Percentiles rank a stretch among this genome's conserved stretches.
Evolutionary conservation across 768 basidiomycete species (phyloP).

Genomic region (Candolleomyces eurysporus): DNA sequence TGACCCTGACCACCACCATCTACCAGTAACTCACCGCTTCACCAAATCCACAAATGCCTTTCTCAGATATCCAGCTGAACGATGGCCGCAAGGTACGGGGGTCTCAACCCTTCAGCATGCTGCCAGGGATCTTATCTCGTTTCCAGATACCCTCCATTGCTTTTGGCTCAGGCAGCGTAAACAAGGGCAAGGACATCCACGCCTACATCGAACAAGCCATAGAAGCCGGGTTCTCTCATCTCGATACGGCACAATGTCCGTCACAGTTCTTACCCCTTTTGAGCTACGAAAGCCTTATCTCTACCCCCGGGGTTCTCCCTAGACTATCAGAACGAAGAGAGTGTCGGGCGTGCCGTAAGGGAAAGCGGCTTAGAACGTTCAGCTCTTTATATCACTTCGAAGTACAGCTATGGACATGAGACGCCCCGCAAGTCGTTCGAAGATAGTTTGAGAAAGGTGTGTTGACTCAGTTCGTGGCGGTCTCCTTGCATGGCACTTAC

Average conservation of each 20-base stretch:
- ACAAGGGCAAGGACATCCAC: constrained; percentile 47
- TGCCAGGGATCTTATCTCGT: neutral
- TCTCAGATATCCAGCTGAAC: no score
- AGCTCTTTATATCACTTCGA: constrained; percentile 53
- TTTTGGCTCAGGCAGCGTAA: constrained; percentile 55
- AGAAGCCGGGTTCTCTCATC: constrained; percentile 57
- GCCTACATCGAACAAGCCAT: constrained; percentile 56
- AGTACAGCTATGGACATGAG: constrained; percentile 38
- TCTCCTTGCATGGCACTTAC: no score
- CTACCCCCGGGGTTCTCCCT: constrained; percentile 24
- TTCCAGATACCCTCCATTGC: constrained; percentile 61
- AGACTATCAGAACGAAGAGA: constrained; percentile 32
- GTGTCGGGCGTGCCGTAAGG: constrained; percentile 24
- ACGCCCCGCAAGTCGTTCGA: constrained; percentile 40
- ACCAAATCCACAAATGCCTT: no score
- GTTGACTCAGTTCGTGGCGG: no score
- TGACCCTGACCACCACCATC: no score
- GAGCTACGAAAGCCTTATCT: neutral
- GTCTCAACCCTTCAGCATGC: no score
- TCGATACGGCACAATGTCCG: constrained; percentile 61
- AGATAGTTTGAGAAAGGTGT: constrained; percentile 50
- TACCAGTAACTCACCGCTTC: no score
- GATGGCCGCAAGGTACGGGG: no score
- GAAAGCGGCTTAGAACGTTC: constrained; percentile 44
- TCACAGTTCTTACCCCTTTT: neutral